Percentiles rank a stretch among this genome's conserved stretches.
These are phyloP conservation scores for Trichoderma sp. DNA, from an alignment of 2,329 filamentous ascomycete genomes.

Conservation along the genomic window DNA sequence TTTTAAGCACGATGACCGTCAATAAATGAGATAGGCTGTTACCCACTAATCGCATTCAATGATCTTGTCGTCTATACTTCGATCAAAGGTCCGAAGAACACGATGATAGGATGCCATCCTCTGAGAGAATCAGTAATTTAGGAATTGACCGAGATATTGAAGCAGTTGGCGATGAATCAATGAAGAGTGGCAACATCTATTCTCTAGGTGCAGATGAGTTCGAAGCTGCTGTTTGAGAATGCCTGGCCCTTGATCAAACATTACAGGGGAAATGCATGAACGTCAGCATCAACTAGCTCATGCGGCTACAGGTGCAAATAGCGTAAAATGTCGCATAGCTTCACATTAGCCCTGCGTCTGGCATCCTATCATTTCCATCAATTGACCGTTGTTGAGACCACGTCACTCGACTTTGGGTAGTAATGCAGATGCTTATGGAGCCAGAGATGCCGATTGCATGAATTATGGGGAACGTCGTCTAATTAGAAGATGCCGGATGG, in stretches of 20 bases:
- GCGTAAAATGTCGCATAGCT: neutral
- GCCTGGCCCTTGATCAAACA: neutral
- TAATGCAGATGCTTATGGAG: conserved; percentile 22
- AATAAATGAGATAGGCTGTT: neutral
- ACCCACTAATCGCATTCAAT: conserved; percentile 29
- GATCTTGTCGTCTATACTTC: conserved; percentile 14
- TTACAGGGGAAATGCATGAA: neutral
- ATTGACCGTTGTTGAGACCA: neutral
- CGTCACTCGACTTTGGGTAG: conserved; percentile 20
- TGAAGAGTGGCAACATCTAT: neutral
- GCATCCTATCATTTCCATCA: neutral
- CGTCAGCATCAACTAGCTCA: neutral
- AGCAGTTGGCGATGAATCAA: neutral
- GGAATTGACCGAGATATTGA: no score
- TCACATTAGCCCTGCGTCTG: neutral
- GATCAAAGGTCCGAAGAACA: conserved; percentile 27
- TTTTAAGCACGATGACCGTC: neutral
- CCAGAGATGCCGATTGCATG: neutral
- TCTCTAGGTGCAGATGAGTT: neutral
- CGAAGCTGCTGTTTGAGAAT: neutral
- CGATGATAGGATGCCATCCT: conserved; percentile 29
- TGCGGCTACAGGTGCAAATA: neutral
- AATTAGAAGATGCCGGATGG: conserved; percentile 7
- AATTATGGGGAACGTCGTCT: conserved; percentile 6
- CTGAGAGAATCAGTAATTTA: neutral